Evolutionary conservation across 371 early-diverging fungal species (phyloP).

Genomic region (Circinella umbellata): DNA sequence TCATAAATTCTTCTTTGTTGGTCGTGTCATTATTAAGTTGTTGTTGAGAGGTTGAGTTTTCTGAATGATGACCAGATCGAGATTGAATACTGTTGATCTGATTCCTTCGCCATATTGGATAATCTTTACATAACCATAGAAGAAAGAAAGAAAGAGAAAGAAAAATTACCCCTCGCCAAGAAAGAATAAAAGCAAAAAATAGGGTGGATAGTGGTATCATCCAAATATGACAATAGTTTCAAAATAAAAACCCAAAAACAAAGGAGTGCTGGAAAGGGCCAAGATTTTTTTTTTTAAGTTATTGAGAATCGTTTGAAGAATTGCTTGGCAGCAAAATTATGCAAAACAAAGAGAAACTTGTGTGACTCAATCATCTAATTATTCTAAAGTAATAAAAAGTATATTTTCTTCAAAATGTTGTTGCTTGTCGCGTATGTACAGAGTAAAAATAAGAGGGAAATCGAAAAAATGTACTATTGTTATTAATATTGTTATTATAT

Average conservation of each 20-base stretch:
- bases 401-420: background rate
- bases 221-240: background rate
- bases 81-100: background rate
- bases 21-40: background rate
- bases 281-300: background rate
- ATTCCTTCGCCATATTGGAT: slow-evolving; percentile 21
- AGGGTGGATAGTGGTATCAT: background rate
- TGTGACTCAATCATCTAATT: background rate
- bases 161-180: slow-evolving; percentile 1
- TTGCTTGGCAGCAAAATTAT: background rate
- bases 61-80: background rate
- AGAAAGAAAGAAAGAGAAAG: slow-evolving; percentile 10
- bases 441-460: slow-evolving; percentile 2
- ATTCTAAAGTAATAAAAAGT: background rate
- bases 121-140: slow-evolving; percentile 14
- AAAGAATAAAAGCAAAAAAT: background rate
- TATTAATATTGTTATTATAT: background rate
- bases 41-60: background rate
- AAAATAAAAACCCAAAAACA: background rate
- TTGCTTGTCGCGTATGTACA: background rate
- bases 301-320: too few species aligned
- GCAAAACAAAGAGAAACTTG: background rate
- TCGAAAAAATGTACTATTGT: background rate
- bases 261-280: background rate
- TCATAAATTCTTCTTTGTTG: background rate